phyloP scores from a whole-genome alignment of 2,329 filamentous ascomycete species.

The Cordyceps javanica region DNA sequence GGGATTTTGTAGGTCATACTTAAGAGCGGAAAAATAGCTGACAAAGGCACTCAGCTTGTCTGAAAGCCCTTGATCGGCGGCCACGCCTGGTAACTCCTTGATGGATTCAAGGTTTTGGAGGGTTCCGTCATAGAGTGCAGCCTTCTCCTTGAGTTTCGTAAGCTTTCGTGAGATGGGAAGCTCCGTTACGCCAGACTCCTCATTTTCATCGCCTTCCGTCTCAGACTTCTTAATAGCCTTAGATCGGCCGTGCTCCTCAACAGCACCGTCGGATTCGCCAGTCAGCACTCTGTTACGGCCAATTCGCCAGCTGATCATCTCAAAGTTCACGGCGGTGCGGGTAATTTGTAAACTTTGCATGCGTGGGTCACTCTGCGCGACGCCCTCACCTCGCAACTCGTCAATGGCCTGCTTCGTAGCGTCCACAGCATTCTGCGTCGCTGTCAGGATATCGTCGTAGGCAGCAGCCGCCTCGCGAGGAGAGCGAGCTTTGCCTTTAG shows the following conservation, averaged over 20 bases:
- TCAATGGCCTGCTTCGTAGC: slow-evolving; percentile 91
- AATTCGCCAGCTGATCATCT: slow-evolving; percentile 89
- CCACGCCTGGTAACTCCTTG: slow-evolving; percentile 83
- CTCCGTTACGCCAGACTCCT: slow-evolving; percentile 43
- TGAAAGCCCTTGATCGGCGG: slow-evolving; percentile 71
- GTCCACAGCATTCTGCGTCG: slow-evolving; percentile 90
- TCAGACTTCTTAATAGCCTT: slow-evolving; percentile 46
- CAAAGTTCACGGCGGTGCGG: slow-evolving; percentile 87
- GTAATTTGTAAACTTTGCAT: slow-evolving; percentile 94
- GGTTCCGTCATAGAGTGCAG: slow-evolving; percentile 85
- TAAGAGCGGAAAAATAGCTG: slow-evolving; percentile 82
- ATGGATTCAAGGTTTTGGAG: slow-evolving; percentile 87
- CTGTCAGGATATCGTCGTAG: slow-evolving; percentile 85
- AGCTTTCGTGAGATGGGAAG: slow-evolving; percentile 70
- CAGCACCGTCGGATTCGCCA: slow-evolving; percentile 72
- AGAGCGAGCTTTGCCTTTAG: slow-evolving; percentile 35
- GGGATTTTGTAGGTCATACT: slow-evolving; percentile 40
- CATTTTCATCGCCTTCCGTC: slow-evolving; percentile 27
- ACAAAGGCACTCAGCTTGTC: slow-evolving; percentile 71
- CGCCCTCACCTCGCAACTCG: slow-evolving; percentile 75
- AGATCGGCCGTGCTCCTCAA: slow-evolving; percentile 42
- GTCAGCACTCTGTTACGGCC: slow-evolving; percentile 86
- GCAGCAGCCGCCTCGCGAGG: slow-evolving; percentile 70
- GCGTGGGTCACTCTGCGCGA: slow-evolving; percentile 73
- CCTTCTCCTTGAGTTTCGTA: slow-evolving; percentile 74